Base-by-base conservation (phyloP, 495 filamentous ascomycete genomes). In the Arthonia radiata region DNA sequence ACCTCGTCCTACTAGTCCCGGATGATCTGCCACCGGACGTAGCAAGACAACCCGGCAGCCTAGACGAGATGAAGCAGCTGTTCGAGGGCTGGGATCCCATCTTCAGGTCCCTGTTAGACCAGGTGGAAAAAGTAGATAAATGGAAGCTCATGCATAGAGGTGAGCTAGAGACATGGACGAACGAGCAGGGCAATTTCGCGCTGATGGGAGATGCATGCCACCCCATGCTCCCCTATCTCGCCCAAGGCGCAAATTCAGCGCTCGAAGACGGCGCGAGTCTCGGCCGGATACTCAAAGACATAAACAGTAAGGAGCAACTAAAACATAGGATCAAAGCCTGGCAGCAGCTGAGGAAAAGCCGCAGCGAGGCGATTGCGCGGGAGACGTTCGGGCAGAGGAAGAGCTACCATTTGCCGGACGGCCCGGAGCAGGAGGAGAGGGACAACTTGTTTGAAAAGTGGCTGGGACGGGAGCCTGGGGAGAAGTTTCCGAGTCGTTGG, bases 1-100 rank as follows among this genome's bases (percentile, higher is more conserved):
- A 78, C 34, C 59, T 78, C 30, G 71, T 76, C 0, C 42, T 78
- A 2, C 37, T 77, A 8, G 63, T 67, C 12, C 73, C 73, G 1
- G 73, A 80, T 37, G 61, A 70, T 35, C 47, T 78, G 27, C 69
- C 67, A 0, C 46, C 49, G 3, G 55, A 56, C 10, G 48, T 67
- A 4, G 57, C 55, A 12, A 63, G 52, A 4, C 41, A 58, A 21
- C 44, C 54, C 24, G 71, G 67, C 2, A 59, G 59, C 17, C 49
- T 71, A 17, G 60, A 66, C 17, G 70, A 77, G 44, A 75, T 79
- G 71, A 43, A 54, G 32, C 49, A 50, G 4, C 39, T 71, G 9
- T 74, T 67, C 31, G 47, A 47, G 26, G 56, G 42, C 15, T 75
- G 71, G 69, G 59, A 65, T 28, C 55, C 56, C n/a, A 42, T 52